Base-by-base conservation (phyloP, 164 flowering plant species). In the Tinospora cordifolia region DNA sequence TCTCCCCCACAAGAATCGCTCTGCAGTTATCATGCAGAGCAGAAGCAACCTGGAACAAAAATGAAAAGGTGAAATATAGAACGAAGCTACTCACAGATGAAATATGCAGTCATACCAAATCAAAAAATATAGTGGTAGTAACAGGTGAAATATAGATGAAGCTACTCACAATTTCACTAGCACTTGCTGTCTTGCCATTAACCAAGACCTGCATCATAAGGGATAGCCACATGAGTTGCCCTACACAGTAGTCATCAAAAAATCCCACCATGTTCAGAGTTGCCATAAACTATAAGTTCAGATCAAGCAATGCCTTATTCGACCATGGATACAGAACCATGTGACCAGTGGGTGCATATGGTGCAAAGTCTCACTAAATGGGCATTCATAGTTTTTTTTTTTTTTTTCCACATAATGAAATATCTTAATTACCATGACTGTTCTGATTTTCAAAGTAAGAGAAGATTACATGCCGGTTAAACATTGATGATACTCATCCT, bases 11-110 rank as follows among this genome's bases (percentile, higher is more conserved):
- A 75, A 93, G 97, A 77, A 91, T 92, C 71, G 97, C 98, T 83
- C 82, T 93, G 79, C 98, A 93, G 74, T 93, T 93, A 79, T 93
- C 98, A 81, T 88, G 98, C 75, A 93, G 93, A 11, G 98, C 94
- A 72, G 90, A 82, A 24, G 97, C 96, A 22, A 93, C 98, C 98
- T 93, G 60, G 60, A 54, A 54, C 6, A 54, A 21, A 54, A 54
- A n/a, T 3, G 87, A 67, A 81, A 22, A 62, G n/a, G n/a, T n/a
- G n/a, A n/a, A n/a, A n/a, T n/a, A n/a, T n/a, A n/a, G n/a, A n/a
- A n/a, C n/a, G n/a, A n/a, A n/a, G n/a, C n/a, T n/a, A n/a, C n/a
- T n/a, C n/a, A n/a, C n/a, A n/a, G n/a, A n/a, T n/a, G n/a, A n/a
- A n/a, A n/a, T n/a, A n/a, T n/a, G 25, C 19, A 75, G 27, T 64